Conservation (phyloP, 2,329 filamentous ascomycete genomes). For the Fusarium nelsonii region DNA sequence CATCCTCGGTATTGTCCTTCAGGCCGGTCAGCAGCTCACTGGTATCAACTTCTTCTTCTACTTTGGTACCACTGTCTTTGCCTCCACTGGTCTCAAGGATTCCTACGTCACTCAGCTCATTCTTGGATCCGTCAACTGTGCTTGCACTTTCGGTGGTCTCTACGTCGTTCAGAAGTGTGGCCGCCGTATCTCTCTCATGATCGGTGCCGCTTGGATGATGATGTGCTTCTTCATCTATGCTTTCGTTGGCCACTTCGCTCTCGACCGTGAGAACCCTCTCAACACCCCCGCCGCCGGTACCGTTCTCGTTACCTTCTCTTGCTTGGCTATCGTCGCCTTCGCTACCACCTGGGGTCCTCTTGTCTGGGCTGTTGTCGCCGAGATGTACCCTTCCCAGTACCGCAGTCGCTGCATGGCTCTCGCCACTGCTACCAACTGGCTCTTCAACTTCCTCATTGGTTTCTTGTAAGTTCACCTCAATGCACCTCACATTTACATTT, state of each 20-base stretch:
- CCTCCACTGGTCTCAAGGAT: constrained; percentile 72
- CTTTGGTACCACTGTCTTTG: constrained; percentile 75
- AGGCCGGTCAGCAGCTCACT: constrained; percentile 76
- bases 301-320: constrained; percentile 75
- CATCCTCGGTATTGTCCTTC: constrained; percentile 70
- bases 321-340: constrained; percentile 75
- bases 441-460: constrained; percentile 72
- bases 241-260: constrained; percentile 61
- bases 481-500: too few relatives aligned
- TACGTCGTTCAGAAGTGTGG: constrained; percentile 75
- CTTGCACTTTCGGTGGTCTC: constrained; percentile 73
- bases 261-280: constrained; percentile 58
- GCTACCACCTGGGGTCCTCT: constrained; percentile 79
- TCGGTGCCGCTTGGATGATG: constrained; percentile 72
- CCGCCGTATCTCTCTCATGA: constrained; percentile 72
- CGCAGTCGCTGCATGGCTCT: constrained; percentile 67
- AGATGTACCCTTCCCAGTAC: constrained; percentile 72
- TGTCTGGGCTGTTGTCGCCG: constrained; percentile 74
- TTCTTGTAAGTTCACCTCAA: constrained; percentile 56
- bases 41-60: constrained; percentile 73
- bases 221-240: constrained; percentile 65
- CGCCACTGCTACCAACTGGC: constrained; percentile 70
- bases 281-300: constrained; percentile 64
- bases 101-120: constrained; percentile 77
- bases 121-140: constrained; percentile 75